These are phyloP conservation scores for Pugionium cornutum DNA, from an alignment of 345 rosid genomes.

Conservation along the genomic window DNA sequence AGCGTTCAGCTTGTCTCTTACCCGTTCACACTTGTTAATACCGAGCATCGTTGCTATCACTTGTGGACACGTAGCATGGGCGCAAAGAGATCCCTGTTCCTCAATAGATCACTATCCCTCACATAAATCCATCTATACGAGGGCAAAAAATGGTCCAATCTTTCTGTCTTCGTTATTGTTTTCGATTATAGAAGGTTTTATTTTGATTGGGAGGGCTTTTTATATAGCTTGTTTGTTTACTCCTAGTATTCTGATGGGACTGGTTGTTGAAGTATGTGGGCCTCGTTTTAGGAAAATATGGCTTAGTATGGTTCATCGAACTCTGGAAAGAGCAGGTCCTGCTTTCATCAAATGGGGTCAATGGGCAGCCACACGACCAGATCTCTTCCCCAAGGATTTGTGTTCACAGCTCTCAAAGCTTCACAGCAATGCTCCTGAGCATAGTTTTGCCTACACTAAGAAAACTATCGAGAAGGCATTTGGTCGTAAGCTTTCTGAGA, in stretches of 20 bases:
- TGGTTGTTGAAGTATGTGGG: constrained; percentile 70
- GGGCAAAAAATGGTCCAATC: constrained; percentile 77
- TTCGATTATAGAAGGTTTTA: constrained; percentile 59
- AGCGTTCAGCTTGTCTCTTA: constrained; percentile 79
- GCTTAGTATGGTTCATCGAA: constrained; percentile 72
- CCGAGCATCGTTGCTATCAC: constrained; percentile 62
- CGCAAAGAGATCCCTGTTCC: constrained; percentile 41
- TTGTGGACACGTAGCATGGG: constrained; percentile 61
- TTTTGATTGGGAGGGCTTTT: constrained; percentile 69
- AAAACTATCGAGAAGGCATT: constrained; percentile 87
- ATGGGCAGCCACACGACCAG: constrained; percentile 99
- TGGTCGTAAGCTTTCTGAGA: constrained; percentile 79
- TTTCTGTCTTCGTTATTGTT: constrained; percentile 53
- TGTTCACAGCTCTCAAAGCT: constrained; percentile 89
- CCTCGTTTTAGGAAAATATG: constrained; percentile 64
- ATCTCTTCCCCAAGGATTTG: constrained; percentile 88
- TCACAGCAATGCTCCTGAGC: constrained; percentile 86
- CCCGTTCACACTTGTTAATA: constrained; percentile 61
- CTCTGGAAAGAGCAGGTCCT: constrained; percentile 90
- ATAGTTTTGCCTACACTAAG: constrained; percentile 82
- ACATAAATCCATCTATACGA: constrained; percentile 59
- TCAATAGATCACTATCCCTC: constrained; percentile 52
- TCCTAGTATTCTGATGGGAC: constrained; percentile 77
- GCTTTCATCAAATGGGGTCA: constrained; percentile 99
- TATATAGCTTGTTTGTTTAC: constrained; percentile 71